phyloP scores from a whole-genome alignment of 1,284 basidiomycete species.

The Cryptococcus jaspeensis region DNA sequence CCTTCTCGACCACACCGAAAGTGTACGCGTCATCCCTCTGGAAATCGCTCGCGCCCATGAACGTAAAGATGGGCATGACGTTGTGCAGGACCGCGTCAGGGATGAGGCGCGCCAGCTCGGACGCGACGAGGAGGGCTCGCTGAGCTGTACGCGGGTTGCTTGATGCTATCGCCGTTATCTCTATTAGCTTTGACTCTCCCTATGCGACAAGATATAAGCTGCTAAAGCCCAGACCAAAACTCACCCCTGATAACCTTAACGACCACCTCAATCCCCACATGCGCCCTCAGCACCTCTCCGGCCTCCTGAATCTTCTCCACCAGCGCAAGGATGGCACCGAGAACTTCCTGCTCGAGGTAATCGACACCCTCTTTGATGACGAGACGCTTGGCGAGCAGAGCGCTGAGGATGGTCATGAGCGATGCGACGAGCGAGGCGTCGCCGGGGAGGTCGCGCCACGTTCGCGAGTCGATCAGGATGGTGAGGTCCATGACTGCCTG shows the following conservation, averaged over 20 bases:
- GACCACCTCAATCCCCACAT: conserved; percentile 66
- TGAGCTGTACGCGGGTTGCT: conserved; percentile 93
- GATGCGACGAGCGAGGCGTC: conserved; percentile 69
- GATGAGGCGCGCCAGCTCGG: conserved; percentile 75
- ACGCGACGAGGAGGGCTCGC: conserved; percentile 86
- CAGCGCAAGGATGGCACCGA: conserved; percentile 73
- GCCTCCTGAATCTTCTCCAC: conserved; percentile 60
- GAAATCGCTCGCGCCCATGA: conserved; percentile 96
- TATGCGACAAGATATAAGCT: background rate
- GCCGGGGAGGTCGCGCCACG: conserved; percentile 62
- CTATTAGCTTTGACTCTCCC: background rate
- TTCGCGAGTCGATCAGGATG: conserved; percentile 69
- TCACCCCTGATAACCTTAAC: conserved; percentile 81
- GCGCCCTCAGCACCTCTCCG: conserved; percentile 42
- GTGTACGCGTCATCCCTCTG: conserved; percentile 95
- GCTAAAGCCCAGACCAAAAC: conserved; percentile 21
- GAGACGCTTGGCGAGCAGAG: conserved; percentile 59
- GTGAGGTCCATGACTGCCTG: conserved; percentile 58
- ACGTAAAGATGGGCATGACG: conserved; percentile 98
- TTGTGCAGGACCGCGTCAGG: conserved; percentile 91
- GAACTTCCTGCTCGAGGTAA: conserved; percentile 81
- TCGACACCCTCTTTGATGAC: conserved; percentile 59
- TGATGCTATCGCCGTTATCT: conserved; percentile 58
- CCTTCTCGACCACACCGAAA: conserved; percentile 91
- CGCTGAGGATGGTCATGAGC: conserved; percentile 71